These are phyloP conservation scores for Verticillium albo-atrum DNA, from an alignment of 2,329 filamentous ascomycete species.

Conservation along the genomic window DNA sequence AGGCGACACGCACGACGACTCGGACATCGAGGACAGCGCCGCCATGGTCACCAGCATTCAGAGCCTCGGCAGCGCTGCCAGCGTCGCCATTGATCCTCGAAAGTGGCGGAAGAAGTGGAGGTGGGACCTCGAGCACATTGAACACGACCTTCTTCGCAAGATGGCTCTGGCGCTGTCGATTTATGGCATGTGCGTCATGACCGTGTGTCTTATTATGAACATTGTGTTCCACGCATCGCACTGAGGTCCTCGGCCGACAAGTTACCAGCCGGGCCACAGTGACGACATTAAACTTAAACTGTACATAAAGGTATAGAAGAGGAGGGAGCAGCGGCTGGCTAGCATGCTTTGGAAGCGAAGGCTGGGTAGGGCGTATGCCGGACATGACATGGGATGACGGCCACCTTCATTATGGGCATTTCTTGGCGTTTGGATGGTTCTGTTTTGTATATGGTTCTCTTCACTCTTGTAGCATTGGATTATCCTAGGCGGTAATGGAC, in stretches of 20 bases:
- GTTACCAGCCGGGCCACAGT: not conserved
- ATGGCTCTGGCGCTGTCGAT: conserved; percentile 70
- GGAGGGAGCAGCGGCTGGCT: not conserved
- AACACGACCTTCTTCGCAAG: conserved; percentile 62
- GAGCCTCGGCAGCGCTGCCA: conserved; percentile 37
- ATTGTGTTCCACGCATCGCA: conserved; percentile 69
- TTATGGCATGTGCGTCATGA: conserved; percentile 86
- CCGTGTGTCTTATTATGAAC: conserved; percentile 81
- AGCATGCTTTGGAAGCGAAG: too few relatives aligned
- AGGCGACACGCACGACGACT: conserved; percentile 47
- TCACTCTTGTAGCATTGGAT: not conserved
- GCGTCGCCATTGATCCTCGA: conserved; percentile 27
- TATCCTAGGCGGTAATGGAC: not conserved
- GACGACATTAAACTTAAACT: not conserved
- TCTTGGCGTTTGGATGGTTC: not conserved
- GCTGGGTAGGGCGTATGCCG: not conserved
- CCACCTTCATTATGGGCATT: not conserved
- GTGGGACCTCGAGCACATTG: conserved; percentile 60
- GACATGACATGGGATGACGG: not conserved
- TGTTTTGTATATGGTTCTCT: not conserved
- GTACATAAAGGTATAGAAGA: not conserved
- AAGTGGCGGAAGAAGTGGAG: conserved; percentile 53
- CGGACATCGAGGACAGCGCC: conserved; percentile 43
- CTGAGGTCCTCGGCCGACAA: conserved; percentile 26
- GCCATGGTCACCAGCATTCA: conserved; percentile 39